Base-by-base conservation (phyloP, 192 early-diverging fungal species). In the Obelidium mucronatum region DNA sequence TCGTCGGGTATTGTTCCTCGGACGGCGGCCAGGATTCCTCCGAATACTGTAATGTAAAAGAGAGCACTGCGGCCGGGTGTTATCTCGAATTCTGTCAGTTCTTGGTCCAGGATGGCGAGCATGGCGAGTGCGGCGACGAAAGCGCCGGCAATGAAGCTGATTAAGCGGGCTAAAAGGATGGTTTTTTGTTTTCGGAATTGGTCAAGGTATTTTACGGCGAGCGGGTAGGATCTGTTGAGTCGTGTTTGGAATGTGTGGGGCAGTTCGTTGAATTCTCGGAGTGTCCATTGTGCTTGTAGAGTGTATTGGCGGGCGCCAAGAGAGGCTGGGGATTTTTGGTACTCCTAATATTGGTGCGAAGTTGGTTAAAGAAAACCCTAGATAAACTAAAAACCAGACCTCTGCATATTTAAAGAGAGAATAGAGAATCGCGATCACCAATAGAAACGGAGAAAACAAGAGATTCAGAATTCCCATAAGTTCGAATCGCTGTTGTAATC, bases 211-310 rank as follows among this genome's bases (percentile, higher is more conserved):
- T 90, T 81, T 37, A 87, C 89, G 0, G 97, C 96, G 54, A 86
- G 78, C 13, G 87, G 86, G 78, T 94, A 89, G 30, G 92, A 93
- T 0, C 87, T 66, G 69, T 90, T 89, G 24, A 98, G 80, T 15
- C 98, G 91, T 30, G 79, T 78, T 37, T 92, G 80, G 78, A 98
- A 96, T 24, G 93, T 69, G 79, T 99, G 96, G 0, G 96, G 94
- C 24, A 98, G 85, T 78, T 99, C 98, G 81, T 99, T 98, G 76
- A 98, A 98, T 83, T 98, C 96, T 62, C 97, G 91, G 72, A 98
- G 94, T 79, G 93, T 94, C 95, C 94, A 98, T 34, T 87, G 84
- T 2, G 97, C 97, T 63, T 93, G 88, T 6, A 92, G 91, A 0
- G 95, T 90, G 68, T 95, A 99, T 8, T 87, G 84, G 39, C 98